Conservation (phyloP, 768 basidiomycete species). For the Lactarius tabidus region DNA sequence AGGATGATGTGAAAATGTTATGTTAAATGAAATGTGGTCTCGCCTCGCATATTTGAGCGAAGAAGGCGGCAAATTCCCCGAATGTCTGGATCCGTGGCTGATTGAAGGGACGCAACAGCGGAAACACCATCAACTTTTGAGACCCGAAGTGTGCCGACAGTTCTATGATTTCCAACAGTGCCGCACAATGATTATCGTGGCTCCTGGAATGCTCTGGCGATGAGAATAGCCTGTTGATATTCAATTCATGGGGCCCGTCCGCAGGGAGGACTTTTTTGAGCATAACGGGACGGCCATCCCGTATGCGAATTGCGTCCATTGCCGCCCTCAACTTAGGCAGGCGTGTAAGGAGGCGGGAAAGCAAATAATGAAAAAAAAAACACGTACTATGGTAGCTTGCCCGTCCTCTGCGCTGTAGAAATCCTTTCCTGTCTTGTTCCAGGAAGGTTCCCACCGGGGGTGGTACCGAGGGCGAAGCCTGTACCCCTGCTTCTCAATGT, state of each 20-base stretch:
- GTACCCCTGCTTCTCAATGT: conserved; percentile 5
- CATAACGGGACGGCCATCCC: conserved; percentile 15
- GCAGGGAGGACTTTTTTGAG: conserved; percentile 9
- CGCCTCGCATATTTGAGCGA: conserved; percentile 37
- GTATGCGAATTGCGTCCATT: conserved; percentile 15
- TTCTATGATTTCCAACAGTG: conserved; percentile 27
- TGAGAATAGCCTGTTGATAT: conserved; percentile 13
- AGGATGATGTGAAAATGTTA: not conserved
- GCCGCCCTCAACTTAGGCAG: conserved; percentile 7
- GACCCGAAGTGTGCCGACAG: conserved; percentile 11
- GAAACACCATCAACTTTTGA: conserved; percentile 34
- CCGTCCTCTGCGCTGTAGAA: conserved; percentile 18
- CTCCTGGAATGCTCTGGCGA: conserved; percentile 25
- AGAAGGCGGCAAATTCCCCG: conserved; percentile 36
- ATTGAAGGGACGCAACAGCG: conserved; percentile 30
- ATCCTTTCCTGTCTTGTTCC: conserved; percentile 8
- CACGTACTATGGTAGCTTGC: conserved; percentile 15
- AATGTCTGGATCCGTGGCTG: conserved; percentile 34
- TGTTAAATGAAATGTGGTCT: not conserved
- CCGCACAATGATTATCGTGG: conserved; percentile 31
- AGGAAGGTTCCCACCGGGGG: conserved; percentile 16
- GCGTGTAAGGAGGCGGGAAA: not conserved
- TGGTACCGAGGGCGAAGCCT: conserved; percentile 19
- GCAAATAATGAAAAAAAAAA: not conserved
- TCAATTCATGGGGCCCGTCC: conserved; percentile 16